Percentiles rank a stretch among this genome's conserved stretches.
These are phyloP conservation scores for Paxillus ammoniavirescens DNA, from an alignment of 768 basidiomycete species.

Conservation along the genomic window DNA sequence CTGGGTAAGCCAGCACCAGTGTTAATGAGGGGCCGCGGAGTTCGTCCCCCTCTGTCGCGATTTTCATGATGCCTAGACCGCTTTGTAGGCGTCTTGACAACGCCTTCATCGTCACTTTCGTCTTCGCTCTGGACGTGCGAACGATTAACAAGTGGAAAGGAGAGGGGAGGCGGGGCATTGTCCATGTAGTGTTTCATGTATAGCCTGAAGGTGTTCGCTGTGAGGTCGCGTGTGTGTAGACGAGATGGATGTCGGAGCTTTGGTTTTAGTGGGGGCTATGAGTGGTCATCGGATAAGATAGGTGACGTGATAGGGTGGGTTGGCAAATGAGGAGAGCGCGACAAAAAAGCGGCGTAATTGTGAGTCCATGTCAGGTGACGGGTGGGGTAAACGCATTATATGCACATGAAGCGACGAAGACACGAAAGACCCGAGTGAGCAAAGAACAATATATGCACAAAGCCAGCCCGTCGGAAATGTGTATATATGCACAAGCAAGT, in stretches of 20 bases:
- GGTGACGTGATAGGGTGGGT: neutral
- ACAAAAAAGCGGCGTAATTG: too few relatives aligned
- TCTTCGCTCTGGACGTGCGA: conserved; percentile 1
- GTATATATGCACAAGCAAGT: neutral
- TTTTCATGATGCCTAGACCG: conserved; percentile 9
- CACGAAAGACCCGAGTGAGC: neutral
- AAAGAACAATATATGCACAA: neutral
- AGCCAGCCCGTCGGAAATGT: neutral
- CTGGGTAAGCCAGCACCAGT: neutral
- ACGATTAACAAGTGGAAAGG: neutral
- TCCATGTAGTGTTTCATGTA: conserved; percentile 83
- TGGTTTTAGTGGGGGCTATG: conserved; percentile 22
- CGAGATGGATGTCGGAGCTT: conserved; percentile 74
- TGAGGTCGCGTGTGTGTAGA: conserved; percentile 65
- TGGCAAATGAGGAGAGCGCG: neutral
- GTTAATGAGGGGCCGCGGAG: conserved; percentile 5
- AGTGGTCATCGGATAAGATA: neutral
- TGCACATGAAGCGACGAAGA: too few relatives aligned
- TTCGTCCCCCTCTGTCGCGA: conserved; percentile 6
- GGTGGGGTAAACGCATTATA: too few relatives aligned
- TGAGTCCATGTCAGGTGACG: neutral
- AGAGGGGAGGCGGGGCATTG: conserved; percentile 33
- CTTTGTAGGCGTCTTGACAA: conserved; percentile 34
- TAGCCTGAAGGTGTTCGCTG: conserved; percentile 66
- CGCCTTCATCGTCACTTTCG: conserved; percentile 1